phyloP scores from a whole-genome alignment of 2,329 filamentous ascomycete genomes.

The Microsporum canis region DNA sequence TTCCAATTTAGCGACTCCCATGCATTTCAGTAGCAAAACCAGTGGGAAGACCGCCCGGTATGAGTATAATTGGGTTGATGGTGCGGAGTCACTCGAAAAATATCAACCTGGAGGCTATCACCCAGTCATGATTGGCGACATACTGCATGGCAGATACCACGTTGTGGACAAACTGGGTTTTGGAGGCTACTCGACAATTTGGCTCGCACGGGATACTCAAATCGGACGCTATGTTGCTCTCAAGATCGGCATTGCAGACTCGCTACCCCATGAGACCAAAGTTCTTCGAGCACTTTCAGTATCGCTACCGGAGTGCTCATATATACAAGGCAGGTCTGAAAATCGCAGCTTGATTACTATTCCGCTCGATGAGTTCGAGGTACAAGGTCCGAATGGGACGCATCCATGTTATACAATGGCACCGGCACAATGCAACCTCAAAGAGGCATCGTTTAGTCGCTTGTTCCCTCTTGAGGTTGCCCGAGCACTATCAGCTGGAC shows the following conservation, averaged over 20 bases:
- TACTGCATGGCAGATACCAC: constrained; percentile 25
- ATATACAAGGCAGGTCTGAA: neutral
- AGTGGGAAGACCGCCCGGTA: no score
- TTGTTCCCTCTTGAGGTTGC: constrained; percentile 14
- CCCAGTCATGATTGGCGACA: constrained; percentile 25
- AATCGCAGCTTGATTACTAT: constrained; percentile 5
- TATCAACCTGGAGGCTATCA: constrained; percentile 27
- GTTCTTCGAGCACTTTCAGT: constrained; percentile 17
- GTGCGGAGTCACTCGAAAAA: constrained; percentile 22
- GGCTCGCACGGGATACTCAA: constrained; percentile 28
- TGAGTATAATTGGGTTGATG: constrained; percentile 24
- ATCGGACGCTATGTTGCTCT: constrained; percentile 21
- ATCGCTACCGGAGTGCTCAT: neutral
- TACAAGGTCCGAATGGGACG: constrained; percentile 16
- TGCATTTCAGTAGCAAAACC: no score
- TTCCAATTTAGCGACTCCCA: no score
- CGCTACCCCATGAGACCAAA: constrained; percentile 14
- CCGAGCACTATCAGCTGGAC: constrained; percentile 13
- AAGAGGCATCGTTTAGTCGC: constrained; percentile 15
- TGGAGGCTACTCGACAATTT: constrained; percentile 34
- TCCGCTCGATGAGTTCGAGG: constrained; percentile 14
- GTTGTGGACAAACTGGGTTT: constrained; percentile 35
- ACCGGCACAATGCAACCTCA: constrained; percentile 17
- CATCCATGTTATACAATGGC: constrained; percentile 16
- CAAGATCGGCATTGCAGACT: constrained; percentile 20